Evolutionary conservation across 768 basidiomycete species (phyloP), one percentile per base, ranked within the genome.

Genomic region (Boletus rubroflammeus): DNA sequence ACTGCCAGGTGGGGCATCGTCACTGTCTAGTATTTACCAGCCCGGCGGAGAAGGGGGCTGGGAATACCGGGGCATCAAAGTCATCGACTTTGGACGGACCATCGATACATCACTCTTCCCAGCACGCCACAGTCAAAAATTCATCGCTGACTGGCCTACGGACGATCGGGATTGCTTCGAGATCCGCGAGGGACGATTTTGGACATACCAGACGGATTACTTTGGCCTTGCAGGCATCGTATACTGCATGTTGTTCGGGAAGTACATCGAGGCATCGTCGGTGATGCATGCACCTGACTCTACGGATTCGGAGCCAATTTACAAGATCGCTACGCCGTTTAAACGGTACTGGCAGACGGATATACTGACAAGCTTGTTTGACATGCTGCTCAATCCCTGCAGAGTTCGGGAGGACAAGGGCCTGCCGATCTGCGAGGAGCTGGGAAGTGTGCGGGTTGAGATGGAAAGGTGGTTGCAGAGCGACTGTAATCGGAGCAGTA

Each of bases 71-170:
- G 97, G 97, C 14, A 74, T 99, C 67, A 90, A 85, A 67, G 72
- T 98, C 54, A 98, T 99, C 68, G 97, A 99, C 73, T 98, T 98
- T 72, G 97, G 97, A n/a, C 84, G 96, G 29, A 85, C 90, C 3
- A 86, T 98, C 70, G 96, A 99, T 67, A 86, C 84, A 34, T 73
- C 80, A 13, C 76, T 90, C 34, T 98, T 93, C 75, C 90, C 93
- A 0, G 71, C 76, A 2, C 58, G 56, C 26, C 70, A 72, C 26
- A 81, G 77, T 1, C 96, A 98, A 72, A 78, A 77, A 47, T 99
- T 90, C 73, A 72, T 88, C 47, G 86, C 88, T 3, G 92, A 96
- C 60, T 96, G 95, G 93, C 76, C 84, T 17, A 81, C 86, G 6
- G 95, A 98, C 69, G 88, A 86, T 53, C 81, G 89, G 35, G 97